Conservation (phyloP, 805 yeast genomes). For the Ogataea methanolica region DNA sequence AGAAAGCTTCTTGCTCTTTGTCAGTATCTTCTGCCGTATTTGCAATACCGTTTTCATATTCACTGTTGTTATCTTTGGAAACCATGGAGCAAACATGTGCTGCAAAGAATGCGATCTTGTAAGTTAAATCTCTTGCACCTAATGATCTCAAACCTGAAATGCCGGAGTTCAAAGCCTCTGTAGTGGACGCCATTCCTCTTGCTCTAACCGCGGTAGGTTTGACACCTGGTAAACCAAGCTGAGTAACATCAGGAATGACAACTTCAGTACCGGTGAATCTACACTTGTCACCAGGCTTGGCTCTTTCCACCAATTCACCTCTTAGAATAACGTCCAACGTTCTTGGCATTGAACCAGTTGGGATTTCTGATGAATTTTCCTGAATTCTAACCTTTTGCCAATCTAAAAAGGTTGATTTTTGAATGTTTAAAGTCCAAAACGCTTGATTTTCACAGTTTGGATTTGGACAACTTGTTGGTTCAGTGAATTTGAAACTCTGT, state of each 20-base stretch:
- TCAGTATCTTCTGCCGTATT: slow-evolving; percentile 40
- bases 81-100: slow-evolving; percentile 76
- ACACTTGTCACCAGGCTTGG: slow-evolving; percentile 96
- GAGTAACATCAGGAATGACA: slow-evolving; percentile 91
- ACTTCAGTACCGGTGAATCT: slow-evolving; percentile 91
- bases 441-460: slow-evolving; percentile 85
- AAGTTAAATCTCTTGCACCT: slow-evolving; percentile 94
- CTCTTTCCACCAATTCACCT: slow-evolving; percentile 92
- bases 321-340: slow-evolving; percentile 87
- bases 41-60: slow-evolving; percentile 18
- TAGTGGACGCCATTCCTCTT: slow-evolving; percentile 45
- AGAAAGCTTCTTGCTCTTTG: slow-evolving; percentile 74
- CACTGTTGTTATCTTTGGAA: slow-evolving; percentile 31
- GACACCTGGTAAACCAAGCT: slow-evolving; percentile 91
- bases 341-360: slow-evolving; percentile 98
- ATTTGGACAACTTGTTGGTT: slow-evolving; percentile 87
- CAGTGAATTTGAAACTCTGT: slow-evolving; percentile 89
- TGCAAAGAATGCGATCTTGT: slow-evolving; percentile 86
- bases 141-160: slow-evolving; percentile 82
- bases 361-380: slow-evolving; percentile 94
- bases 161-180: slow-evolving; percentile 75
- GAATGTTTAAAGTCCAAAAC: slow-evolving; percentile 76
- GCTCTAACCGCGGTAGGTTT: slow-evolving; percentile 74
- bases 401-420: slow-evolving; percentile 84
- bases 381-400: slow-evolving; percentile 97